Percentiles rank a stretch among this genome's conserved stretches.
Conservation (phyloP, 805 yeast species). For the Kuraishia capsulata region DNA sequence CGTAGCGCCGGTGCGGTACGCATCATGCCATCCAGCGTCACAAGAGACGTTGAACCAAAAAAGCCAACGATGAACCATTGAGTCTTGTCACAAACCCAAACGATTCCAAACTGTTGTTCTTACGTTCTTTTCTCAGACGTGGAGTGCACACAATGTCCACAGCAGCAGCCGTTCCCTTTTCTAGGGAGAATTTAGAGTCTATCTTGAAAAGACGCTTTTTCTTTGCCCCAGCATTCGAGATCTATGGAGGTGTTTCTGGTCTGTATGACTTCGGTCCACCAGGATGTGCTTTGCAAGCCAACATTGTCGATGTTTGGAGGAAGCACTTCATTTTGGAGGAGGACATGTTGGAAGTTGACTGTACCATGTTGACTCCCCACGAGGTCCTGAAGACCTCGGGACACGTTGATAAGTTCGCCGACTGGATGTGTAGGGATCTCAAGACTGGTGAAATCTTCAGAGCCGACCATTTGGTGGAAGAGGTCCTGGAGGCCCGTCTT, state of each 20-base stretch:
- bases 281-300: slow-evolving; percentile 97
- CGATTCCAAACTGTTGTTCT: background rate
- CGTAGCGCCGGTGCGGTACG: too few relatives aligned
- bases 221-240: slow-evolving; percentile 94
- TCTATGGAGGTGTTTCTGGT: slow-evolving; percentile 98
- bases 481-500: slow-evolving; percentile 90
- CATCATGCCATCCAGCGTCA: too few relatives aligned
- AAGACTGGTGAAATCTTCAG: slow-evolving; percentile 97
- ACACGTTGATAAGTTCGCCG: slow-evolving; percentile 97
- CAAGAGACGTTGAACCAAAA: too few relatives aligned
- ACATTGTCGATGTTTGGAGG: slow-evolving; percentile 92
- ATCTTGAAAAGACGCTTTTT: slow-evolving; percentile 93
- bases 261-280: slow-evolving; percentile 99
- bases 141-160: slow-evolving; percentile 3
- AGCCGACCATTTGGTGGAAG: slow-evolving; percentile 97
- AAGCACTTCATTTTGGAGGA: slow-evolving; percentile 96
- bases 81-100: too few relatives aligned
- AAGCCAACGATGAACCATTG: too few relatives aligned
- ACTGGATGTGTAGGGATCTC: slow-evolving; percentile 97
- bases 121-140: background rate
- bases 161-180: slow-evolving; percentile 35
- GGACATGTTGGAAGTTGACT: slow-evolving; percentile 97
- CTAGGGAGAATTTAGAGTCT: slow-evolving; percentile 83
- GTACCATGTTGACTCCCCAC: slow-evolving; percentile 95
- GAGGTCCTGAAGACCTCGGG: slow-evolving; percentile 98